Evolutionary conservation across 2,329 filamentous ascomycete genomes (phyloP), one percentile per base, ranked within the genome.

Genomic region (Calonectria montana): DNA sequence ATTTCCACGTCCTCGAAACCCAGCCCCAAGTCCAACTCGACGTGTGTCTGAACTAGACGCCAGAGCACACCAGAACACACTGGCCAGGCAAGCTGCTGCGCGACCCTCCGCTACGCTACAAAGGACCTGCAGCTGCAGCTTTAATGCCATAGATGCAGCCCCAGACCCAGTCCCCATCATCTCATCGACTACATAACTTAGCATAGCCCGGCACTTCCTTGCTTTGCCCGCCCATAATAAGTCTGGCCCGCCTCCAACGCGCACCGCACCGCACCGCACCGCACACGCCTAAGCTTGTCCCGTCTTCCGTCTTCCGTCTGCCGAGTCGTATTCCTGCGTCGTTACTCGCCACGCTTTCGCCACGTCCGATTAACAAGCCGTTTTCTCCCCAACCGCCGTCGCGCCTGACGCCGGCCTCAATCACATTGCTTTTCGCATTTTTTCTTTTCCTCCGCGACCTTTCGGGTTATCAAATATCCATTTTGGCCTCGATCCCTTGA

Each of bases 61-160:
- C 39, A 27, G 39, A 62, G 57, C 55, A 48, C 25, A 37, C 25
- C 45, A 37, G 45, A 47, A 62, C 62, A 66, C 31, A 35, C 31
- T 35, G 62, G 23, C 53, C 35, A 59, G 21, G 31, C 53, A 59
- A 16, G 31, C 53, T 23, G 31, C 53, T 23, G n/a, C 35, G 35
- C 53, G 25, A 59, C 53, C 37, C 53, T 59, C 21, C 53, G 53
- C 53, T n/a, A 23, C 53, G 53, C 68, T 70, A 50, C 67, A 75
- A 74, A 69, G 70, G 71, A 73, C 67, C 75, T 78, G 66, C 75
- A 76, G 77, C 76, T 78, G 45, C 76, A 77, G 69, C 73, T 77
- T 76, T 76, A 76, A 77, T 70, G 77, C 75, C 57, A 73, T 69
- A 65, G 64, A 70, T 64, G 63, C 59, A 72, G 74, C 71, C 45